Evolutionary conservation across 2,329 filamentous ascomycete genomes (phyloP), one percentile per base, ranked within the genome.

Genomic region (Ceratocystis cubensis): DNA sequence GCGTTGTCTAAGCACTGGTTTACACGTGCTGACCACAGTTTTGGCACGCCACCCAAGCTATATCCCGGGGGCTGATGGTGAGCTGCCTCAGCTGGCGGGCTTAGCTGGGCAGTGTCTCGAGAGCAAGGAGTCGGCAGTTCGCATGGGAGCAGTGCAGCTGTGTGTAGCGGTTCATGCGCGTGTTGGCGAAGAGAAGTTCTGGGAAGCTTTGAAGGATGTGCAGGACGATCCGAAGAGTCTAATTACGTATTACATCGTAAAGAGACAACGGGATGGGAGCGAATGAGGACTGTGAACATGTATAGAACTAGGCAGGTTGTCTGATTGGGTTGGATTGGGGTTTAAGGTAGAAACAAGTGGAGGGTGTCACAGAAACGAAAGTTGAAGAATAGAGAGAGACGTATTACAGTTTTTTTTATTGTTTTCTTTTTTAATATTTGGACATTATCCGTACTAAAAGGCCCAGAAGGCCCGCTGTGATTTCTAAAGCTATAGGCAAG

Each of bases 171-270:
- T 91, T 69, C 87, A 91, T 73, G 78, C 80, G 61, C 75, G 82
- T 10, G 79, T 87, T 7, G 84, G 84, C 13, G 84, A 86, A 65
- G 75, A 71, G 8, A 72, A 72, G 37, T 92, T 92, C 73, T 93
- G 88, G 88, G 81, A 81, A 44, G 80, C 81, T 28, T 78, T 91
- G 71, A 82, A 79, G 67, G 81, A 77, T 8, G 80, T 88, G 41
- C 82, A 83, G 72, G 88, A 91, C 70, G 88, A 89, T 70, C 84
- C 88, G 25, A 84, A 90, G 78, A 91, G 86, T 70, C 75, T 92
- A 69, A 85, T 92, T 71, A 91, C 87, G 8, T 92, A 92, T 73
- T 92, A 91, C 74, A 87, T 91, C 72, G 88, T 88, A 50, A 87
- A 87, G 79, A 80, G 81, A 73, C 84, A 87, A 75, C 77, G 84